Percentiles rank a stretch among this genome's conserved stretches.
Conservation (phyloP, 352 stramenopile genomes). For the Phytophthora europaea region DNA sequence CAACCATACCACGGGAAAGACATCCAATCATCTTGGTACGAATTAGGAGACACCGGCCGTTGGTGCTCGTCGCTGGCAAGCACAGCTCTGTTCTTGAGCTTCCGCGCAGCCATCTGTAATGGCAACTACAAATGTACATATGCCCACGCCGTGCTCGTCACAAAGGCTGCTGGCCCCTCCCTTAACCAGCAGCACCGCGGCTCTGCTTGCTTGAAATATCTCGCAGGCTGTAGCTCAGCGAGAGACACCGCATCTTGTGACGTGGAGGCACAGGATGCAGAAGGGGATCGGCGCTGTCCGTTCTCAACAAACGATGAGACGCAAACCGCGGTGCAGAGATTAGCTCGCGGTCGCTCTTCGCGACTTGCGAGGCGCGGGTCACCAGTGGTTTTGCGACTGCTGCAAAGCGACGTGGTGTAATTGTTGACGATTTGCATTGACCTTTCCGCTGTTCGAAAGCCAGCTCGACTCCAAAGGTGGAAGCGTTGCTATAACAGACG, state of each 20-base stretch:
- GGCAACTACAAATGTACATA: background rate
- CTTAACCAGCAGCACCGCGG: background rate
- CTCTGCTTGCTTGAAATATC: conserved; percentile 28
- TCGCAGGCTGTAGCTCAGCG: conserved; percentile 9
- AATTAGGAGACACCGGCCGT: background rate
- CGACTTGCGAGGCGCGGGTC: conserved; percentile 8
- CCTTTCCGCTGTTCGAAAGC: conserved; percentile 37
- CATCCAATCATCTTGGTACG: conserved; percentile 2
- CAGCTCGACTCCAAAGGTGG: too few species aligned
- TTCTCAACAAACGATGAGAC: conserved; percentile 26
- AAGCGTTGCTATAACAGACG: too few species aligned
- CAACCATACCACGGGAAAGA: background rate
- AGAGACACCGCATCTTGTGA: conserved; percentile 31
- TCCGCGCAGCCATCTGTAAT: conserved; percentile 13
- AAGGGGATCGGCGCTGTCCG: conserved; percentile 20
- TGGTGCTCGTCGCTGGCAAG: conserved; percentile 4
- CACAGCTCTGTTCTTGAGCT: conserved; percentile 9
- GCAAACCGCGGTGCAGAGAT: too few species aligned
- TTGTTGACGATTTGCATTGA: conserved; percentile 14
- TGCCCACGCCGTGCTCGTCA: conserved; percentile 23
- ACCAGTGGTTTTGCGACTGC: conserved; percentile 21
- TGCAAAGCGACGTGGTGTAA: conserved; percentile 16
- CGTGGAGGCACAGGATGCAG: conserved; percentile 13
- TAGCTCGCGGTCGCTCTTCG: conserved; percentile 8
- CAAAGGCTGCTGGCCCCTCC: background rate